phyloP scores from a whole-genome alignment of 352 stramenopile genomes.

The Phytophthora colocasiae region DNA sequence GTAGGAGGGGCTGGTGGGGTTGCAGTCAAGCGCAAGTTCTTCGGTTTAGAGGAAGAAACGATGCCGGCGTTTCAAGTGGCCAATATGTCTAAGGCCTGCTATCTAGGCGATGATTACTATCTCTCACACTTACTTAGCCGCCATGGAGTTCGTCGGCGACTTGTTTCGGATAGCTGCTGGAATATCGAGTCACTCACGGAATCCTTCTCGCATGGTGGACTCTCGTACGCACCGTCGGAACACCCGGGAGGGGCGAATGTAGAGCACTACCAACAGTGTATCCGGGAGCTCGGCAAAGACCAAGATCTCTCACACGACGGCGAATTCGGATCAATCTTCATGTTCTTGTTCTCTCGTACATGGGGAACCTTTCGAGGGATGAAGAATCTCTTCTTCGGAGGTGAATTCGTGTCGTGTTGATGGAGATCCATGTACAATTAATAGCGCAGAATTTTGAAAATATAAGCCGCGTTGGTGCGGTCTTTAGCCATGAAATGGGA shows the following conservation, averaged over 20 bases:
- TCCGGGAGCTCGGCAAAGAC: slow-evolving; percentile 50
- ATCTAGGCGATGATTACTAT: slow-evolving; percentile 63
- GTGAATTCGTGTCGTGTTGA: slow-evolving; percentile 50
- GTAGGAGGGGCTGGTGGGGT: slow-evolving; percentile 62
- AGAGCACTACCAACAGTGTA: slow-evolving; percentile 69
- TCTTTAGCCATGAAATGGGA: neutral
- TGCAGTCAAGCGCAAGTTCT: slow-evolving; percentile 59
- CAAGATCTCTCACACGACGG: slow-evolving; percentile 55
- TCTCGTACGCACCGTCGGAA: slow-evolving; percentile 41
- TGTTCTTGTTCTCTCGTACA: slow-evolving; percentile 49
- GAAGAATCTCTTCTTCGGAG: slow-evolving; percentile 27
- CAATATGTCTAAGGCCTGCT: slow-evolving; percentile 59
- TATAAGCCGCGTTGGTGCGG: slow-evolving; percentile 2
- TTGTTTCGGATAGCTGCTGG: slow-evolving; percentile 67
- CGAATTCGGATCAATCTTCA: slow-evolving; percentile 50
- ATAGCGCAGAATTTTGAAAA: neutral
- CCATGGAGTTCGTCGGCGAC: slow-evolving; percentile 43
- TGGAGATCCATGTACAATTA: slow-evolving; percentile 18
- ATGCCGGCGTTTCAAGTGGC: slow-evolving; percentile 48
- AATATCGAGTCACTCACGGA: slow-evolving; percentile 35
- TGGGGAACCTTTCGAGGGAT: slow-evolving; percentile 44
- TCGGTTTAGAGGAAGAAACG: slow-evolving; percentile 36
- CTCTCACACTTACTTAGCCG: slow-evolving; percentile 55
- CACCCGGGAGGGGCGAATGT: slow-evolving; percentile 63
- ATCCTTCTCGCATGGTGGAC: slow-evolving; percentile 39